These are phyloP conservation scores for Pythium rhizo-oryzae DNA, from an alignment of 352 stramenopile species.

Conservation along the genomic window DNA sequence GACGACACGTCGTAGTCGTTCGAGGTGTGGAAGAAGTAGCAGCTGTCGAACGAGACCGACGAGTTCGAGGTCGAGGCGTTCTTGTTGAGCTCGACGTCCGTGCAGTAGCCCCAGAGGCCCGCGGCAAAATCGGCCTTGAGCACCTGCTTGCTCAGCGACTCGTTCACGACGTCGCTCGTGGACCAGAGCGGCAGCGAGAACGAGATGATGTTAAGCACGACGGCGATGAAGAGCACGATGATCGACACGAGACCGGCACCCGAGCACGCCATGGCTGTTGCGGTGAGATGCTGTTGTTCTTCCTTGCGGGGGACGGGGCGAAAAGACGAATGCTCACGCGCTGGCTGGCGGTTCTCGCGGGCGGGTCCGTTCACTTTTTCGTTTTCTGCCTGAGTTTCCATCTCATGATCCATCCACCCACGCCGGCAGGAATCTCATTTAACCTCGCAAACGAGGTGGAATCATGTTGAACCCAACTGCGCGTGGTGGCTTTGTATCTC, in stretches of 20 bases:
- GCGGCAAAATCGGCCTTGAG: conserved; percentile 56
- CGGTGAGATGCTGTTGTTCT: background rate
- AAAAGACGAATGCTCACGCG: conserved; percentile 23
- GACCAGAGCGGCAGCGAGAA: conserved; percentile 72
- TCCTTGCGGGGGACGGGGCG: conserved; percentile 5
- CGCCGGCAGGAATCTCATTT: conserved; percentile 25
- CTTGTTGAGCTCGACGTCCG: conserved; percentile 48
- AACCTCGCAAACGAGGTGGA: conserved; percentile 30
- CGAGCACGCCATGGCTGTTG: conserved; percentile 49
- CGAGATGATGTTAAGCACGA: conserved; percentile 61
- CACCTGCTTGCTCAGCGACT: conserved; percentile 33
- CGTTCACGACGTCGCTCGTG: conserved; percentile 54
- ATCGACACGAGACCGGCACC: conserved; percentile 57
- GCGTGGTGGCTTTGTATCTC: background rate
- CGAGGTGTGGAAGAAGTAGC: conserved; percentile 74
- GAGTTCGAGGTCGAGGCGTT: conserved; percentile 23
- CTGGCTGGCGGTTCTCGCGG: background rate
- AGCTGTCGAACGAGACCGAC: conserved; percentile 55
- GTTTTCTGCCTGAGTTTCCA: background rate
- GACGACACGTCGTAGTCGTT: conserved; percentile 52
- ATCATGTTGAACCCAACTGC: conserved; percentile 21
- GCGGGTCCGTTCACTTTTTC: background rate
- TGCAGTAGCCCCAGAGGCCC: conserved; percentile 69
- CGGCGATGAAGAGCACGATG: conserved; percentile 56
- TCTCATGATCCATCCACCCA: conserved; percentile 1